Evolutionary conservation across 2,329 filamentous ascomycete species (phyloP), one percentile per base, ranked within the genome.

Genomic region (Mollisiaceae sp.): DNA sequence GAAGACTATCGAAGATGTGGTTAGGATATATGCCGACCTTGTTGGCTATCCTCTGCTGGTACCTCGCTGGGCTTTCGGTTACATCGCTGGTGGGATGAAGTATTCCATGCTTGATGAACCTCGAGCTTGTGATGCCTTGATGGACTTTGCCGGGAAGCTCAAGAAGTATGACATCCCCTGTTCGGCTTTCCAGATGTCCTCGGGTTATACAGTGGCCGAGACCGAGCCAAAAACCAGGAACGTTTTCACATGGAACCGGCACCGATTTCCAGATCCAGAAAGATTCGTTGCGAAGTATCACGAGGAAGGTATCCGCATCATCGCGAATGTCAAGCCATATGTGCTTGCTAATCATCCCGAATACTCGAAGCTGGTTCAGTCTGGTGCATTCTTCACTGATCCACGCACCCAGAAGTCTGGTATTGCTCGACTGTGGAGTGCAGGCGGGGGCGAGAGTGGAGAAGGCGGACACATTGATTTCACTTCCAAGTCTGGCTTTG

Each of bases 261-360:
- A 91, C 72, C 84, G 89, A 0, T 92, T 92, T 73, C 89, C 89
- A 0, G 83, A 91, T 61, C 90, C 90, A 0, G 82, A 88, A 62
- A 84, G 77, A 0, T 92, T 89, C 77, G 84, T 89, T 38, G 78
- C 82, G 11, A 82, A 85, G 55, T 90, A 86, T 68, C 89, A 90
- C 72, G 79, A 80, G 45, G 82, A 85, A 20, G 90, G 89, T 0
- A 89, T 93, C 68, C 82, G 89, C 0, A 78, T 92, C 9, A 82
- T 92, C 43, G 86, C 88, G 22, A 92, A 92, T 68, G 85, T 92
- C 69, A 92, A 92, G 77, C 90, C 90, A 0, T 92, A 92, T 72
- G 81, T 92, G 0, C 79, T 92, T 1, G 82, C 79, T 0, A 90
- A 80, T 35, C 90, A 92, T 67, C 90, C 89, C 0, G 86, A 86